Evolutionary conservation across 495 filamentous ascomycete genomes (phyloP), one percentile per base, ranked within the genome.

Genomic region (Patellaria atrata): DNA sequence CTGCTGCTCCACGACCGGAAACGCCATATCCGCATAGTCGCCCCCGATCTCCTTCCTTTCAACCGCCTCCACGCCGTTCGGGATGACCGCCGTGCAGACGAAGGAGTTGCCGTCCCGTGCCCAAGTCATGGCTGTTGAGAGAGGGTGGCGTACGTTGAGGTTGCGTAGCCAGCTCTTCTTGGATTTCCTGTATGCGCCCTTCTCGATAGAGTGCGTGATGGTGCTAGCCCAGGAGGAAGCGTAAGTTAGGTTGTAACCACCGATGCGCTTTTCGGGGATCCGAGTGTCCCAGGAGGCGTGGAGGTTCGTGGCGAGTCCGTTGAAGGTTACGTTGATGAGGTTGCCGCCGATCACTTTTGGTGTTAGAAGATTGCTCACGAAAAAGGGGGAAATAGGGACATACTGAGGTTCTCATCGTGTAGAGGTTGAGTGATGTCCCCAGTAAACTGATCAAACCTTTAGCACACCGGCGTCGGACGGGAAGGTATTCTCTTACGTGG

Each of bases 361-460:
- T n/a, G n/a, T n/a, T n/a, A n/a, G n/a, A n/a, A n/a, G n/a, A n/a
- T n/a, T n/a, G n/a, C n/a, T n/a, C n/a, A n/a, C n/a, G n/a, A n/a
- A n/a, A n/a, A n/a, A n/a, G n/a, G 5, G 9, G 20, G 27, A 31
- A 5, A 14, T 31, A 26, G 23, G n/a, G 23, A 18, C 28, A 31
- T 31, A 31, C 28, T 18, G 19, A 74, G 60, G 30, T 71, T 58
- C 49, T 77, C 74, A 23, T 59, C 65, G 47, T 79, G 74, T 28
- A 79, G 55, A 11, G 74, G 74, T 53, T 79, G 74, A 41, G 75
- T 70, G 37, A 77, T 70, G 41, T 79, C 74, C 28, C 73, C 73
- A 17, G 76, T 48, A 41, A 79, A 77, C 37, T 76, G 8, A 8
- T 7, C 28, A 8, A 26, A 26, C n/a, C 8, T 26, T 26, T 26